Percentiles rank a stretch among this genome's conserved stretches.
Conservation (phyloP, 345 rosid species). For the Eucalyptus polyanthemos region DNA sequence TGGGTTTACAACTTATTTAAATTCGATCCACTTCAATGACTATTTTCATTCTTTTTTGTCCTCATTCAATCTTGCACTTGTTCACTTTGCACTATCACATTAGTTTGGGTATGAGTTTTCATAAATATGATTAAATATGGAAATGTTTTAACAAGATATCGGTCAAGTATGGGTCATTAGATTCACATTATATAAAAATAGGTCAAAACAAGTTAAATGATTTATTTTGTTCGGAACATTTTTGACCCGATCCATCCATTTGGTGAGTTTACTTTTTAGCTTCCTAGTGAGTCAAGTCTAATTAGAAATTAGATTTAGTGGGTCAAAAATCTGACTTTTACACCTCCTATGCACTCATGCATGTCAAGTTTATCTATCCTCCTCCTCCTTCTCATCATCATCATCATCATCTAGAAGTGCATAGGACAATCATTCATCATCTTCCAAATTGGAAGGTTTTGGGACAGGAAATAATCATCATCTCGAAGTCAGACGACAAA, state of each 20-base stretch:
- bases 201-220: accelerated
- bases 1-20: neutral
- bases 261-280: no score
- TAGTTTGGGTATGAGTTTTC: neutral
- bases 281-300: neutral
- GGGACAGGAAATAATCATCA: no score
- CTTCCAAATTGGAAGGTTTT: neutral
- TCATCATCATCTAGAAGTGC: neutral
- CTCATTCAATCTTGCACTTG: neutral
- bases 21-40: accelerated
- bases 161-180: accelerated
- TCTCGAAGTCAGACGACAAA: neutral
- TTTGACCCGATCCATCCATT: no score
- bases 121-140: accelerated
- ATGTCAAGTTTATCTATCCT: neutral
- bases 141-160: no score
- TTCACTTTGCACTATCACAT: neutral
- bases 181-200: no score
- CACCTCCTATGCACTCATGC: neutral
- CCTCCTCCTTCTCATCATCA: neutral
- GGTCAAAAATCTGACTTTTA: neutral
- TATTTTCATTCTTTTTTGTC: no score
- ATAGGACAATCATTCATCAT: no score
- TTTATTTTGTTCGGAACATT: no score
- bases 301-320: neutral